Percentiles rank a stretch among this genome's conserved stretches.
Conservation (phyloP, 2,329 filamentous ascomycete genomes). For the Dactylellina leptospora region DNA sequence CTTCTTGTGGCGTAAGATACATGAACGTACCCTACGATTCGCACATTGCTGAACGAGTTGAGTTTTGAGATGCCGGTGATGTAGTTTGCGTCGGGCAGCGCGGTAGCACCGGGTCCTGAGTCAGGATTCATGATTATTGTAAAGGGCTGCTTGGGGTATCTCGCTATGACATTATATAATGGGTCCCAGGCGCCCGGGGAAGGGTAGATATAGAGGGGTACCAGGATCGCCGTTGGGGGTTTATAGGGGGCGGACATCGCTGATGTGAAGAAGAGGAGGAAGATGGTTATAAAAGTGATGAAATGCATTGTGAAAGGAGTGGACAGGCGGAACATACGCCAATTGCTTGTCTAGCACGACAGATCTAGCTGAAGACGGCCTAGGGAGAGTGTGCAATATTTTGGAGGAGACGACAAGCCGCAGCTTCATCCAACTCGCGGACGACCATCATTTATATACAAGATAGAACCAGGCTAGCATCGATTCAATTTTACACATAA, state of each 20-base stretch:
- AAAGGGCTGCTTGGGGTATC: conserved; percentile 11
- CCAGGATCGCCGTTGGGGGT: conserved; percentile 11
- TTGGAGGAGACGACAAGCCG: neutral
- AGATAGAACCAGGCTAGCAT: no score
- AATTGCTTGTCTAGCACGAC: no score
- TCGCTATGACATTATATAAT: neutral
- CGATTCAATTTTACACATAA: no score
- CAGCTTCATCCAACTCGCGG: no score
- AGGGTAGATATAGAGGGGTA: conserved; percentile 30
- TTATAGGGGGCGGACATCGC: neutral
- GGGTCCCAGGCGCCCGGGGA: conserved; percentile 18
- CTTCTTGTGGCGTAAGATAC: conserved; percentile 7
- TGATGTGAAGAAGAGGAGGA: neutral
- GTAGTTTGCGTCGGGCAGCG: conserved; percentile 18
- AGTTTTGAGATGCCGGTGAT: neutral
- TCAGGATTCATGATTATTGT: conserved; percentile 21
- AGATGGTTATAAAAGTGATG: neutral
- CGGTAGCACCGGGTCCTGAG: conserved; percentile 5
- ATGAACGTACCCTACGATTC: conserved; percentile 22
- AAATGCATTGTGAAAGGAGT: neutral
- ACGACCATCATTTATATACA: no score
- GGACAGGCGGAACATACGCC: neutral
- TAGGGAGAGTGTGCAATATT: neutral
- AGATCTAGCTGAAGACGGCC: neutral
- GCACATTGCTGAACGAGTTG: conserved; percentile 16